Conservation (phyloP, 2,329 filamentous ascomycete genomes). For the Pyricularia pennisetigena region DNA sequence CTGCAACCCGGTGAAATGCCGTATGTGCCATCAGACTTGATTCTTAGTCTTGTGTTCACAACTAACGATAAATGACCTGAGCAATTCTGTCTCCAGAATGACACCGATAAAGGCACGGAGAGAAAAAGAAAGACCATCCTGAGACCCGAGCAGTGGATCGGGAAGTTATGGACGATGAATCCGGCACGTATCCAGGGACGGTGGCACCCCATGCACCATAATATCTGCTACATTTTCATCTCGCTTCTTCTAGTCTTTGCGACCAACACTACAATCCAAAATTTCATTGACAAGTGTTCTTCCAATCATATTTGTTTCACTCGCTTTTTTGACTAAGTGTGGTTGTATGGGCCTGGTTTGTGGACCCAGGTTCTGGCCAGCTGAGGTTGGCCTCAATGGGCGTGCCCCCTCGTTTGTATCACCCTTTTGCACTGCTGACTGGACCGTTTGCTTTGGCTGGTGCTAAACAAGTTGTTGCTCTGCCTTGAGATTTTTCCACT, state of each 20-base stretch:
- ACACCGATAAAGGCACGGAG: neutral
- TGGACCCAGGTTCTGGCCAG: neutral
- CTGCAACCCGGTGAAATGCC: neutral
- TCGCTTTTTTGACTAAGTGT: neutral
- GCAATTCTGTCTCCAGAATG: neutral
- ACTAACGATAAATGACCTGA: neutral
- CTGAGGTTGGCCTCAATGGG: neutral
- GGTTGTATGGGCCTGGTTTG: neutral
- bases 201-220: neutral
- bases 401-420: neutral
- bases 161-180: neutral
- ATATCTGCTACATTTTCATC: neutral
- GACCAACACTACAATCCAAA: neutral
- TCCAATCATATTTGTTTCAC: neutral
- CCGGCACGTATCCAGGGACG: neutral
- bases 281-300: neutral
- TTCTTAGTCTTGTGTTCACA: neutral
- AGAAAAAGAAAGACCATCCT: neutral
- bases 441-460: neutral
- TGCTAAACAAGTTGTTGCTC: neutral
- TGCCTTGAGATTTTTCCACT: neutral
- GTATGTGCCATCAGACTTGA: neutral
- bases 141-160: neutral
- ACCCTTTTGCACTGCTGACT: neutral
- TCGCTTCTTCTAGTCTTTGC: neutral